These are phyloP conservation scores for Phytophthora boehmeriae DNA, from an alignment of 352 stramenopile species.

Conservation along the genomic window DNA sequence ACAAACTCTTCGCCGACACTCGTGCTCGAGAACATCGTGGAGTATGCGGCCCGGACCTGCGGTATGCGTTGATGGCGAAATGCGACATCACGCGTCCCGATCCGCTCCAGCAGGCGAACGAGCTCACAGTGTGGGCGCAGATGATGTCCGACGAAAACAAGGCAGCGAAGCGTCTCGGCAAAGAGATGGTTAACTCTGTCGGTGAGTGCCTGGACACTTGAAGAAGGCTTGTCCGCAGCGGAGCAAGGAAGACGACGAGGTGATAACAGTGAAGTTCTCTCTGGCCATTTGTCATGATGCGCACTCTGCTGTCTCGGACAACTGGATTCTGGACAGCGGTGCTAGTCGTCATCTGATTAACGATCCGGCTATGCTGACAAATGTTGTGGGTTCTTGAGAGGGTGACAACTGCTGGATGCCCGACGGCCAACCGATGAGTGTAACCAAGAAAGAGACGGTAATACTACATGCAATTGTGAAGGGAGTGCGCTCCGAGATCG, in stretches of 20 bases:
- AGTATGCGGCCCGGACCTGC: slow-evolving; percentile 12
- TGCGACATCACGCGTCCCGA: slow-evolving; percentile 3
- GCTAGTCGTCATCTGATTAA: slow-evolving; percentile 10
- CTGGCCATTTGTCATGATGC: not conserved
- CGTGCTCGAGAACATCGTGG: slow-evolving; percentile 18
- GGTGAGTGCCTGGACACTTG: not conserved
- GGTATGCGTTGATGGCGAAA: slow-evolving; percentile 12
- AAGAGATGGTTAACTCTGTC: not conserved
- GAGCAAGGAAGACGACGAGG: not conserved
- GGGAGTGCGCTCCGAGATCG: not conserved
- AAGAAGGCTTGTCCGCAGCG: not conserved
- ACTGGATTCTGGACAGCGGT: slow-evolving; percentile 10
- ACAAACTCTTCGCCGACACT: not conserved
- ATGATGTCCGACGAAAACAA: slow-evolving; percentile 6
- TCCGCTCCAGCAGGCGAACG: slow-evolving; percentile 7
- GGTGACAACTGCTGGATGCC: not conserved
- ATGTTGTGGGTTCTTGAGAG: not conserved
- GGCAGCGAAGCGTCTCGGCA: not conserved
- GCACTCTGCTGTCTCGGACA: not conserved
- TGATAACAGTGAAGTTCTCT: slow-evolving; percentile 3
- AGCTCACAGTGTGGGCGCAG: slow-evolving; percentile 1
- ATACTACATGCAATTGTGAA: not conserved
- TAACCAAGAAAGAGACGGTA: slow-evolving; percentile 4
- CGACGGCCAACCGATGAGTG: not conserved
- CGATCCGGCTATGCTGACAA: not conserved